Evolutionary conservation across 495 filamentous ascomycete species (phyloP).

Genomic region (Barbatosphaeria neglecta): DNA sequence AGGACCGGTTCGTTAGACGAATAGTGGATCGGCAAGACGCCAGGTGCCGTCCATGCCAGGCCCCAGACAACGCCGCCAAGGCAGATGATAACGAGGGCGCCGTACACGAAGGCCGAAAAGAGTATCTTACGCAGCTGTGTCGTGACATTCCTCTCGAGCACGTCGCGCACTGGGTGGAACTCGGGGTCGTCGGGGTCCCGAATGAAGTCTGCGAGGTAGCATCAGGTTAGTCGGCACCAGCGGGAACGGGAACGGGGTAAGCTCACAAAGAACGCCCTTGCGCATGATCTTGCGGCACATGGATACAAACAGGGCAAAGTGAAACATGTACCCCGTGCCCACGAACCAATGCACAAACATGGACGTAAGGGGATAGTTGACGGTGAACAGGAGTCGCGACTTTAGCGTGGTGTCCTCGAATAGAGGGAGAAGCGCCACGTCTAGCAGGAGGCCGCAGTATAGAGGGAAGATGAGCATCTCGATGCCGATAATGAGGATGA

Average conservation of each 20-base stretch:
- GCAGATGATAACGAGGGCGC: conserved; percentile 82
- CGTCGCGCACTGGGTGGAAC: conserved; percentile 94
- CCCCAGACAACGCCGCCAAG: conserved; percentile 94
- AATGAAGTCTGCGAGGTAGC: conserved; percentile 71
- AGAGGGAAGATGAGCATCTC: conserved; percentile 97
- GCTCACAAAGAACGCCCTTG: conserved; percentile 78
- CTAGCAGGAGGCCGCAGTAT: conserved; percentile 86
- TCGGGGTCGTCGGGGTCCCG: conserved; percentile 97
- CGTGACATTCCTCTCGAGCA: conserved; percentile 83
- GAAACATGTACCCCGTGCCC: conserved; percentile 99
- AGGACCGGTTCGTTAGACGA: conserved; percentile 79
- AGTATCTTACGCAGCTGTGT: conserved; percentile 94
- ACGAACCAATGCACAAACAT: conserved; percentile 98
- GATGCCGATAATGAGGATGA: conserved; percentile 95
- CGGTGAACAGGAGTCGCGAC: conserved; percentile 64
- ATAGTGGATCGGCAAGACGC: conserved; percentile 83
- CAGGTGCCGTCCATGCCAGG: conserved; percentile 51
- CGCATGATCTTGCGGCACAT: conserved; percentile 99
- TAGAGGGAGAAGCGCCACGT: conserved; percentile 77
- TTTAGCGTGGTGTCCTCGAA: conserved; percentile 68
- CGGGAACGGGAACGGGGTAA: background rate
- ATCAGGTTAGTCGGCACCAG: conserved; percentile 12
- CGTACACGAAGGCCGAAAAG: conserved; percentile 92
- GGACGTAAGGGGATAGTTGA: conserved; percentile 67
- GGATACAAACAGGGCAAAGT: conserved; percentile 95